phyloP scores from a whole-genome alignment of 1,284 basidiomycete species.

The Leccinum ponderosum region DNA sequence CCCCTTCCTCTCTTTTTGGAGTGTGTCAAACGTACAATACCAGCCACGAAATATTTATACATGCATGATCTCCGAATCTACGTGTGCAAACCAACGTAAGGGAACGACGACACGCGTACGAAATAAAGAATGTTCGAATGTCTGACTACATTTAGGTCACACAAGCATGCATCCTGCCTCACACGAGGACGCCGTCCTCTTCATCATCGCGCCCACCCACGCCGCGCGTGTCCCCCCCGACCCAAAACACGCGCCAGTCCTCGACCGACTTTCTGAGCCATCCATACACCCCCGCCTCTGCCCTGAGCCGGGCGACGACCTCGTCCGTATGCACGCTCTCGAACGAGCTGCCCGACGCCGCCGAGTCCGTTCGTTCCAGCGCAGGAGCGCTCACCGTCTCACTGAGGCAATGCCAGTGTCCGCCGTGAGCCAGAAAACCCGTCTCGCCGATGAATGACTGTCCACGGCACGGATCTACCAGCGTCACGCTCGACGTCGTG shows the following conservation, averaged over 20 bases:
- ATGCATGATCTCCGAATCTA: slow-evolving; percentile 9
- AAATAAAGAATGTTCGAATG: not conserved
- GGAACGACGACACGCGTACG: not conserved
- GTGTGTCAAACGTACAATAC: slow-evolving; percentile 20
- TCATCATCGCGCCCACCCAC: slow-evolving; percentile 21
- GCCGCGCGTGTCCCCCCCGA: slow-evolving; percentile 54
- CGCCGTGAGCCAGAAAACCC: slow-evolving; percentile 63
- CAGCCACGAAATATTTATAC: slow-evolving; percentile 18
- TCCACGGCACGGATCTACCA: slow-evolving; percentile 48
- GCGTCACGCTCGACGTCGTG: slow-evolving; percentile 43
- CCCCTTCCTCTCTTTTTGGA: slow-evolving; percentile 6
- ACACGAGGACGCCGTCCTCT: slow-evolving; percentile 31
- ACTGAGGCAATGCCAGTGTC: slow-evolving; percentile 64
- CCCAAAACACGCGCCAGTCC: slow-evolving; percentile 79
- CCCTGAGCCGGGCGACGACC: slow-evolving; percentile 42
- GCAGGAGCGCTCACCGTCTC: slow-evolving; percentile 33
- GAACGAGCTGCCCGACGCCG: slow-evolving; percentile 44
- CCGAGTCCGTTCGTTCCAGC: slow-evolving; percentile 42
- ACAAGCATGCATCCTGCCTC: not conserved
- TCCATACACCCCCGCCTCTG: slow-evolving; percentile 67
- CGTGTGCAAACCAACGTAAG: not conserved
- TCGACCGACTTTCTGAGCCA: slow-evolving; percentile 68
- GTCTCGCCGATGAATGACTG: slow-evolving; percentile 64
- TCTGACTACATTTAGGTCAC: not conserved
- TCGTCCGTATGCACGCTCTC: slow-evolving; percentile 56